Percentiles rank a stretch among this genome's conserved stretches.
These are phyloP conservation scores for Athelia sp. DNA, from an alignment of 1,284 basidiomycete species.

Conservation along the genomic window DNA sequence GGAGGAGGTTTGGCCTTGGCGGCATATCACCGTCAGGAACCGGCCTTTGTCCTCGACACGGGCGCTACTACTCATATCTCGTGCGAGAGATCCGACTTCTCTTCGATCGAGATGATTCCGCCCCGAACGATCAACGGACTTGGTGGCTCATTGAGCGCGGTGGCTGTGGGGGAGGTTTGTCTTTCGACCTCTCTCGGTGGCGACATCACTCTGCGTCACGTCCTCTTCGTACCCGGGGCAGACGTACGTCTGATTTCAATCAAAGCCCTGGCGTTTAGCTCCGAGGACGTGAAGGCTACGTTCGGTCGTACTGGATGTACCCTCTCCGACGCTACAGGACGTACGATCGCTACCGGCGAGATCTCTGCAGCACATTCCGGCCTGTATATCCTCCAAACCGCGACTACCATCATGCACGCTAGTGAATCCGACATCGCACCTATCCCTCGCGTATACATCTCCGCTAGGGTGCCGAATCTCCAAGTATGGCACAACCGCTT, in stretches of 20 bases:
- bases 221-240: slow-evolving; percentile 18
- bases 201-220: slow-evolving; percentile 14
- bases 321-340: neutral
- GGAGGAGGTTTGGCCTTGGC: too few species aligned
- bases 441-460: neutral
- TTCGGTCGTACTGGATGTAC: neutral
- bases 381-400: neutral
- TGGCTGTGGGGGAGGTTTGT: slow-evolving; percentile 23
- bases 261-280: slow-evolving; percentile 5
- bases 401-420: neutral
- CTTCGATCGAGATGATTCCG: slow-evolving; percentile 17
- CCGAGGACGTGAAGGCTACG: neutral
- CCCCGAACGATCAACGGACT: slow-evolving; percentile 22
- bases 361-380: neutral
- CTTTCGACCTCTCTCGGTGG: slow-evolving; percentile 16
- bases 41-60: slow-evolving; percentile 16
- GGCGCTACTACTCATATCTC: slow-evolving; percentile 25
- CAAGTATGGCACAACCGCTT: slow-evolving; percentile 27
- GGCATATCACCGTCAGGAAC: too few species aligned
- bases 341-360: neutral
- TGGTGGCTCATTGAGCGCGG: slow-evolving; percentile 24
- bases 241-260: slow-evolving; percentile 22
- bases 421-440: neutral
- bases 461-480: slow-evolving; percentile 11
- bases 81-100: slow-evolving; percentile 22